Evolutionary conservation across 306 rosid genomes (phyloP).

Genomic region (Vigna mungo): DNA sequence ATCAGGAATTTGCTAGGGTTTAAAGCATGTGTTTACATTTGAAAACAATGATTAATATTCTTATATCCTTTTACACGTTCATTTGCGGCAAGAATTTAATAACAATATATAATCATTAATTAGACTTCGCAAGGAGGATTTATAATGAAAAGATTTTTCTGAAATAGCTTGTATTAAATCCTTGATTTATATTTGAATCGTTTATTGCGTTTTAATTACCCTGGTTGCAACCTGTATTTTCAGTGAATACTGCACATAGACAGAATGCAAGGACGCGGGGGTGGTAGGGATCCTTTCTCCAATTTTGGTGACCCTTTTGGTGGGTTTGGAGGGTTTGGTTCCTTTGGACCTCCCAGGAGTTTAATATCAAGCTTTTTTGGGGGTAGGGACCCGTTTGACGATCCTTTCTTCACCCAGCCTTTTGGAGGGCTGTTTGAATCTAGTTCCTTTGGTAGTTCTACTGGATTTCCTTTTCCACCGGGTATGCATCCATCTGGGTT

Average conservation of each 20-base stretch:
- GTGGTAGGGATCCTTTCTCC: constrained; percentile 61
- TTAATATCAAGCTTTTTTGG: constrained; percentile 64
- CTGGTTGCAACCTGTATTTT: background rate
- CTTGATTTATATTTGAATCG: background rate
- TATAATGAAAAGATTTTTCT: background rate
- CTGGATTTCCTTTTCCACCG: constrained; percentile 56
- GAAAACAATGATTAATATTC: background rate
- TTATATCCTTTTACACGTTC: background rate
- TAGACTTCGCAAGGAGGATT: background rate
- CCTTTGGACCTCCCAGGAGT: constrained; percentile 66
- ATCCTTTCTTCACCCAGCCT: constrained; percentile 81
- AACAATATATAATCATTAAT: background rate
- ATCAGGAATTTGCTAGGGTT: background rate
- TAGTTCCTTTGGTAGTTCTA: constrained; percentile 51
- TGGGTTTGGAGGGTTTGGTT: constrained; percentile 71
- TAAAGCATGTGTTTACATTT: constrained; percentile 9
- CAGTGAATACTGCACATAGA: constrained; percentile 43
- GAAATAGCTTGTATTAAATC: background rate
- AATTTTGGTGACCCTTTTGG: constrained; percentile 66
- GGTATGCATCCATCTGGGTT: background rate
- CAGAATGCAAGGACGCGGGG: constrained; percentile 72
- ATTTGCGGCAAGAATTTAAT: background rate
- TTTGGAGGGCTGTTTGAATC: constrained; percentile 72
- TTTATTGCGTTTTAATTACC: background rate
- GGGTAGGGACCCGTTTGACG: constrained; percentile 80